phyloP scores from a whole-genome alignment of 345 rosid genomes.

The Turritis glabra region DNA sequence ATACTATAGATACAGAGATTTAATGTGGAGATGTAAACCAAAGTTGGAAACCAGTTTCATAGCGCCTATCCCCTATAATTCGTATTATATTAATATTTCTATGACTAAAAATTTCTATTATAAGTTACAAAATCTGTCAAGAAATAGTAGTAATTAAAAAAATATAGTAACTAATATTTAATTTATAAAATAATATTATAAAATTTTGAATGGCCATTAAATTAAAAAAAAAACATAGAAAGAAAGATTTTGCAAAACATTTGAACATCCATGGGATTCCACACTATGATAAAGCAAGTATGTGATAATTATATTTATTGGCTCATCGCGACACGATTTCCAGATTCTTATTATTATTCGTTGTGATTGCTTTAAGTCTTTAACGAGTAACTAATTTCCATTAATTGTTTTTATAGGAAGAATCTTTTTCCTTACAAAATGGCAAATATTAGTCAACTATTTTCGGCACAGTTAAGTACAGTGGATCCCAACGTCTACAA shows the following conservation, averaged over 20 bases:
- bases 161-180: too few relatives aligned
- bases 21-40: too few relatives aligned
- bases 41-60: too few relatives aligned
- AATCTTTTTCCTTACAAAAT: constrained; percentile 18
- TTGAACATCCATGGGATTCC: not conserved
- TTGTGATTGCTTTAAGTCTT: not conserved
- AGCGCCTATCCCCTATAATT: too few relatives aligned
- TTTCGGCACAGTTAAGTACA: not conserved
- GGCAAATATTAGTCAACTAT: constrained; percentile 14
- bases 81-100: too few relatives aligned
- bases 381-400: not conserved
- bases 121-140: too few relatives aligned
- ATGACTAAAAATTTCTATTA: too few relatives aligned
- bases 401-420: not conserved
- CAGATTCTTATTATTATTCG: not conserved
- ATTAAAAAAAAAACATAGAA: not conserved
- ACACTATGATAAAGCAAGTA: not conserved
- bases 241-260: not conserved
- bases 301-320: constrained; percentile 14
- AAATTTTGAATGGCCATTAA: not conserved
- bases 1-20: too few relatives aligned
- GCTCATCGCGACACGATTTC: constrained; percentile 14
- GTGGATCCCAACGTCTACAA: constrained; percentile 34
- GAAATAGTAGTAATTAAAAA: too few relatives aligned
- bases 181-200: not conserved